A percentile compares a stretch with the other conserved stretches of the same genome.
Conservation (phyloP, 169 alveolate genomes). For the Perkinsus chesapeaki region DNA sequence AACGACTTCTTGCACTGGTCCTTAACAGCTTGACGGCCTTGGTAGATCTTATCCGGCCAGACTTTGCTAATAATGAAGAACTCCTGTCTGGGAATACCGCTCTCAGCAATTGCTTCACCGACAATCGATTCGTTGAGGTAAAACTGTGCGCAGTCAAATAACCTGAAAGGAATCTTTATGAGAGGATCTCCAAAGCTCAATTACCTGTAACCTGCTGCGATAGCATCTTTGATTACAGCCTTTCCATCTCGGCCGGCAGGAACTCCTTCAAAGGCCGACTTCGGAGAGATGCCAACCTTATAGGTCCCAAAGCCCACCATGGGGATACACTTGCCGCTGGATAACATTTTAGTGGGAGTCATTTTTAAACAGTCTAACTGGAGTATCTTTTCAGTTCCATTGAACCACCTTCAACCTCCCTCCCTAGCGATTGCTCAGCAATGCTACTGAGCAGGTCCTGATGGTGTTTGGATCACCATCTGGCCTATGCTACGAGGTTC, state of each 20-base stretch:
- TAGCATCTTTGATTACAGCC: neutral
- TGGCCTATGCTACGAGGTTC: too few relatives aligned
- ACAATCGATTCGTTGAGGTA: neutral
- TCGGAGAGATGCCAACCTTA: neutral
- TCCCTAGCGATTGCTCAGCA: too few relatives aligned
- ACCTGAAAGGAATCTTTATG: neutral
- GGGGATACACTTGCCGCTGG: too few relatives aligned
- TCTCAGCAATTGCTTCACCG: neutral
- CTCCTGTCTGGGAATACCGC: neutral
- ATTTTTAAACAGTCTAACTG: too few relatives aligned
- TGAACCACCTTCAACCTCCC: too few relatives aligned
- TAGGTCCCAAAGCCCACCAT: too few relatives aligned
- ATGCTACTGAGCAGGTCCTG: too few relatives aligned
- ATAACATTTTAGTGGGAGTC: too few relatives aligned
- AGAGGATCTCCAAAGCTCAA: neutral
- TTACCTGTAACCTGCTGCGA: neutral
- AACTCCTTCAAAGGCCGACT: neutral
- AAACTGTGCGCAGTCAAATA: neutral
- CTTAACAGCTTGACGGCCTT: neutral
- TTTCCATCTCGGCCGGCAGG: neutral
- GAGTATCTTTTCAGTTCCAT: too few relatives aligned
- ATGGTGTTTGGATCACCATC: too few relatives aligned
- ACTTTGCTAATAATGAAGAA: neutral
- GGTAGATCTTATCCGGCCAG: neutral
- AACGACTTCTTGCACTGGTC: neutral